Conservation (phyloP, 1,284 basidiomycete species). For the Sporisorium reilianum region DNA sequence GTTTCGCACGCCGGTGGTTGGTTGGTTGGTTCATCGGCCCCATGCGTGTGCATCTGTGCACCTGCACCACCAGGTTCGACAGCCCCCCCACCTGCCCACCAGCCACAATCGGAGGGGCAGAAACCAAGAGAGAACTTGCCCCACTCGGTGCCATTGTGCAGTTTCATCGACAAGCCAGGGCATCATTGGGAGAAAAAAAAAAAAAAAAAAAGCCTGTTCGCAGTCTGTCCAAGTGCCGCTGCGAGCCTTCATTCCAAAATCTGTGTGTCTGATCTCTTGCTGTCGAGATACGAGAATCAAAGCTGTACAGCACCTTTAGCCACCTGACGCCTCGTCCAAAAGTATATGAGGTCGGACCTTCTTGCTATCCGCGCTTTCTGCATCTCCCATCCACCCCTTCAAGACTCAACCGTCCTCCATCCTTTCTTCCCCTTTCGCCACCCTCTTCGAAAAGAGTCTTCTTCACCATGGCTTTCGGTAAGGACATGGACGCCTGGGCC, state of each 20-base stretch:
- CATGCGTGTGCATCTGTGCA: no score
- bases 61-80: not conserved
- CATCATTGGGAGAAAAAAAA: no score
- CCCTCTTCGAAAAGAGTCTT: not conserved
- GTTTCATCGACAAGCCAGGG: no score
- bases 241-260: not conserved
- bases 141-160: not conserved
- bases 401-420: not conserved
- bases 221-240: not conserved
- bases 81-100: not conserved
- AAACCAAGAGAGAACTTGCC: not conserved
- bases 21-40: conserved; percentile 25
- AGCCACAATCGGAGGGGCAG: not conserved
- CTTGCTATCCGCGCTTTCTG: not conserved
- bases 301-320: conserved; percentile 1
- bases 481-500: conserved; percentile 63
- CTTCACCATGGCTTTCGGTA: conserved; percentile 59
- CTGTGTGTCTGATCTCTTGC: not conserved
- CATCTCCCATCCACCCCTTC: conserved; percentile 5
- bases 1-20: conserved; percentile 12
- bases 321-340: conserved; percentile 11
- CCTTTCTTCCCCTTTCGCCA: not conserved
- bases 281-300: conserved; percentile 1
- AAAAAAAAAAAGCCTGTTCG: not conserved
- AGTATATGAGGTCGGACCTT: conserved; percentile 33